These are phyloP conservation scores for Ganoderma lingzhi DNA, from an alignment of 1,284 basidiomycete genomes.

Conservation along the genomic window DNA sequence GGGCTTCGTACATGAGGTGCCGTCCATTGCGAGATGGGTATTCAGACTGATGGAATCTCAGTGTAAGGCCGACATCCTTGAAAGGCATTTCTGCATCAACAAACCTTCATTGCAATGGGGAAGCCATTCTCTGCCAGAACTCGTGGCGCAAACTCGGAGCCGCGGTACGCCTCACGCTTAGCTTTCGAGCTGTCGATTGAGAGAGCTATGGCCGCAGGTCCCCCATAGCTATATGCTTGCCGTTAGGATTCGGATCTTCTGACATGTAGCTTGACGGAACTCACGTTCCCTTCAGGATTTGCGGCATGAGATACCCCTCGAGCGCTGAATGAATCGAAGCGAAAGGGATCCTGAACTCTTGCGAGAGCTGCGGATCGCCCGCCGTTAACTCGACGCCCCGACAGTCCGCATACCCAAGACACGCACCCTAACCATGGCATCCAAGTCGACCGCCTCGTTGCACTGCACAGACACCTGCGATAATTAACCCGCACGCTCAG, in stretches of 20 bases:
- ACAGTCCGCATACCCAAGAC: not conserved
- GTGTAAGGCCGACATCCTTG: not conserved
- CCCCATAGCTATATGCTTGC: conserved; percentile 37
- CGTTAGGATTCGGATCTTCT: conserved; percentile 35
- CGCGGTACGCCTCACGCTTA: conserved; percentile 88
- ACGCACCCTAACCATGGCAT: conserved; percentile 72
- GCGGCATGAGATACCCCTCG: conserved; percentile 86
- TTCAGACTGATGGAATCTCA: conserved; percentile 58
- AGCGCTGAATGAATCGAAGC: conserved; percentile 89
- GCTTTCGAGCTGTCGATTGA: conserved; percentile 75
- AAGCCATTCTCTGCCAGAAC: conserved; percentile 81
- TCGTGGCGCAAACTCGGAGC: conserved; percentile 84
- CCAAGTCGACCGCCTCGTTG: conserved; percentile 48
- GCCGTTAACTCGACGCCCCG: not conserved
- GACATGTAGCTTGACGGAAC: conserved; percentile 23
- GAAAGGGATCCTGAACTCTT: conserved; percentile 84
- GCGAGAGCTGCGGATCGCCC: conserved; percentile 56
- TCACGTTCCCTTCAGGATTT: conserved; percentile 77
- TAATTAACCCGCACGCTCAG: not conserved
- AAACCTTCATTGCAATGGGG: conserved; percentile 81
- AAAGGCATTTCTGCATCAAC: too few relatives aligned
- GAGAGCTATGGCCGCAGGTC: conserved; percentile 77
- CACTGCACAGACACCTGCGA: conserved; percentile 81
- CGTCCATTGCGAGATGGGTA: conserved; percentile 80
- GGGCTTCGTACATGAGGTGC: conserved; percentile 85